A percentile compares a stretch with the other conserved stretches of the same genome.
Conservation (phyloP, 371 early-diverging fungal species). For the Mortierella sp. region DNA sequence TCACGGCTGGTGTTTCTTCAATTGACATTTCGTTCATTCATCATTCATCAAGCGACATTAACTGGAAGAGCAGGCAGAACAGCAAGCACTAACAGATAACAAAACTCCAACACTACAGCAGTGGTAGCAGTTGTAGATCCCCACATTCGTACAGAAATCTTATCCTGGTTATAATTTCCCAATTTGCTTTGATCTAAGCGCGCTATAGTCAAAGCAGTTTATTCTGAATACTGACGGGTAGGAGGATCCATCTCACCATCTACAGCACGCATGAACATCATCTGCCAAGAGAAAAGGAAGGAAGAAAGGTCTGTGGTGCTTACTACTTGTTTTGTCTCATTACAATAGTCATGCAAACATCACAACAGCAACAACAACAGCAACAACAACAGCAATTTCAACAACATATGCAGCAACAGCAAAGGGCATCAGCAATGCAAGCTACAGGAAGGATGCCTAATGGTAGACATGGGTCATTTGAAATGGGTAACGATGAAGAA, state of each 20-base stretch:
- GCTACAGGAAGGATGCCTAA: slow-evolving; percentile 46
- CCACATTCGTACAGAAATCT: background rate
- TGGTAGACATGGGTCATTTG: slow-evolving; percentile 50
- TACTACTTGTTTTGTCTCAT: background rate
- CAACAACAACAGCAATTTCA: slow-evolving; percentile 44
- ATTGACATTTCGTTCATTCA: background rate
- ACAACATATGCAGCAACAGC: slow-evolving; percentile 47
- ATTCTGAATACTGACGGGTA: background rate
- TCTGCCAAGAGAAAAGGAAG: background rate
- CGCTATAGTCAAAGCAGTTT: background rate
- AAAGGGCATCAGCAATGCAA: slow-evolving; percentile 43
- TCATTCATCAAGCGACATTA: background rate
- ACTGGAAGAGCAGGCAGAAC: background rate
- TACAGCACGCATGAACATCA: background rate
- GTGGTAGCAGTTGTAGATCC: background rate
- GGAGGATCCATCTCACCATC: background rate
- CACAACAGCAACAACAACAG: slow-evolving; percentile 30
- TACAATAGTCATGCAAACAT: slow-evolving; percentile 42
- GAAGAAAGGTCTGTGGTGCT: background rate
- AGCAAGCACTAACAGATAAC: background rate
- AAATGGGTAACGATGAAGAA: slow-evolving; percentile 34
- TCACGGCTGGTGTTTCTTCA: background rate
- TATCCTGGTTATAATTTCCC: background rate
- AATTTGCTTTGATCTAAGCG: background rate
- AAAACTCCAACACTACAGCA: background rate